Percentiles rank a stretch among this genome's conserved stretches.
Conservation (phyloP, 371 early-diverging fungal species). For the Zychaea mexicana region DNA sequence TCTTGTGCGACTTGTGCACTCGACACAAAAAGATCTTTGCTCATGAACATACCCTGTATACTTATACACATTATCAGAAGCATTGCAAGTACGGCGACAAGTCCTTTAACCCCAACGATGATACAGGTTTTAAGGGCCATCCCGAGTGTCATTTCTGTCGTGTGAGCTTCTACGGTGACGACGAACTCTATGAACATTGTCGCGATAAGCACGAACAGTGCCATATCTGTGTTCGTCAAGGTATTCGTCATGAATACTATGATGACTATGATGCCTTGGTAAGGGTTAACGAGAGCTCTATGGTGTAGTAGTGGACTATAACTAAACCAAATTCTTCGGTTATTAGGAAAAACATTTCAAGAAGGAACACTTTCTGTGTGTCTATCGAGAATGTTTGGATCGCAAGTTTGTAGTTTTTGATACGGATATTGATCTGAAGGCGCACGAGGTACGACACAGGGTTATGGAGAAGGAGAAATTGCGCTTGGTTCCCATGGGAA, state of each 20-base stretch:
- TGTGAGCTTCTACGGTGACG: slow-evolving; percentile 80
- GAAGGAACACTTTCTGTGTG: slow-evolving; percentile 83
- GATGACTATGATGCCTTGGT: slow-evolving; percentile 80
- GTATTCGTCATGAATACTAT: slow-evolving; percentile 85
- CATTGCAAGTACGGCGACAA: slow-evolving; percentile 75
- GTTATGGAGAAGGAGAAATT: no score
- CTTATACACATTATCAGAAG: slow-evolving; percentile 61
- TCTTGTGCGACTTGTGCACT: slow-evolving; percentile 88
- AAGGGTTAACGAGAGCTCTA: slow-evolving; percentile 20
- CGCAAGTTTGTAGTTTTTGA: slow-evolving; percentile 97
- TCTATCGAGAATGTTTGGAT: slow-evolving; percentile 83
- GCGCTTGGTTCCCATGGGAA: no score
- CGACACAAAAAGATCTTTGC: slow-evolving; percentile 89
- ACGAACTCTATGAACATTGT: slow-evolving; percentile 93
- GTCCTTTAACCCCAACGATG: slow-evolving; percentile 56
- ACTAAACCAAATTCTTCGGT: neutral
- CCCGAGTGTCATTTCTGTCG: slow-evolving; percentile 92
- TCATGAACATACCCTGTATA: slow-evolving; percentile 86
- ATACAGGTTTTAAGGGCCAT: slow-evolving; percentile 90
- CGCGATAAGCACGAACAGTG: slow-evolving; percentile 95
- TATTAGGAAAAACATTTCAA: slow-evolving; percentile 82
- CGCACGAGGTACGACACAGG: slow-evolving; percentile 81
- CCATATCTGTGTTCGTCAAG: slow-evolving; percentile 77
- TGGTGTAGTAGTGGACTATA: neutral
- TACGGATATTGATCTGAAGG: slow-evolving; percentile 87